These are phyloP conservation scores for Alternaria burnsii DNA, from an alignment of 2,329 filamentous ascomycete species.

Conservation along the genomic window DNA sequence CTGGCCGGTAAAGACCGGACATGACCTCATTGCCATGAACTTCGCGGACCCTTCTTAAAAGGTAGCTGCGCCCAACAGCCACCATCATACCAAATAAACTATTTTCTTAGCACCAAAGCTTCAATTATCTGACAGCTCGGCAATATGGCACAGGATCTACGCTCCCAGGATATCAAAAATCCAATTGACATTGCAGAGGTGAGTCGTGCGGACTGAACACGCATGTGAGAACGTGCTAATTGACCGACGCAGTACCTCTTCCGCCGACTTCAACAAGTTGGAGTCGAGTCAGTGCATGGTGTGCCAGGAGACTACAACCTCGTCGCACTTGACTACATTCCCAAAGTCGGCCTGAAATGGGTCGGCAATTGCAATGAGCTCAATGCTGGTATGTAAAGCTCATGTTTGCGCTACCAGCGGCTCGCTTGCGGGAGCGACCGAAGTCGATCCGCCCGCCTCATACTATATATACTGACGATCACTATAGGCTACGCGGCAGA, in stretches of 20 bases:
- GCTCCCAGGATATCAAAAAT: conserved; percentile 54
- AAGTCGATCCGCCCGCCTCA: neutral
- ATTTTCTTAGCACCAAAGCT: conserved; percentile 6
- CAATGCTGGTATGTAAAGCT: conserved; percentile 58
- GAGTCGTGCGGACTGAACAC: conserved; percentile 11
- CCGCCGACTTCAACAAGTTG: conserved; percentile 54
- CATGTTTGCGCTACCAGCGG: neutral
- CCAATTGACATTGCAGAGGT: conserved; percentile 67
- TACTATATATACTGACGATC: conserved; percentile 4
- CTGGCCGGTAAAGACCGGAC: conserved; percentile 19
- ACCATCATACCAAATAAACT: conserved; percentile 12
- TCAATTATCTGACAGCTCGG: conserved; percentile 4
- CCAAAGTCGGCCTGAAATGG: conserved; percentile 64
- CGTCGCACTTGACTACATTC: conserved; percentile 65
- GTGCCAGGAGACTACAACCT: conserved; percentile 57
- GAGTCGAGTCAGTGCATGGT: conserved; percentile 57
- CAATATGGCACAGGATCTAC: conserved; percentile 52
- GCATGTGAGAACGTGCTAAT: conserved; percentile 9
- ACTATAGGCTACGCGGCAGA: conserved; percentile 56
- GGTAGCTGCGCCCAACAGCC: conserved; percentile 23
- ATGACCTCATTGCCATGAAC: conserved; percentile 19
- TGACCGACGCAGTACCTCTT: conserved; percentile 47
- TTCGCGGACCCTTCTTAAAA: conserved; percentile 21
- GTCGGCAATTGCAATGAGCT: conserved; percentile 70
- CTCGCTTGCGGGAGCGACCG: conserved; percentile 10